phyloP scores from a whole-genome alignment of 1,284 basidiomycete species.

The Cutaneotrichosporon cutaneum region DNA sequence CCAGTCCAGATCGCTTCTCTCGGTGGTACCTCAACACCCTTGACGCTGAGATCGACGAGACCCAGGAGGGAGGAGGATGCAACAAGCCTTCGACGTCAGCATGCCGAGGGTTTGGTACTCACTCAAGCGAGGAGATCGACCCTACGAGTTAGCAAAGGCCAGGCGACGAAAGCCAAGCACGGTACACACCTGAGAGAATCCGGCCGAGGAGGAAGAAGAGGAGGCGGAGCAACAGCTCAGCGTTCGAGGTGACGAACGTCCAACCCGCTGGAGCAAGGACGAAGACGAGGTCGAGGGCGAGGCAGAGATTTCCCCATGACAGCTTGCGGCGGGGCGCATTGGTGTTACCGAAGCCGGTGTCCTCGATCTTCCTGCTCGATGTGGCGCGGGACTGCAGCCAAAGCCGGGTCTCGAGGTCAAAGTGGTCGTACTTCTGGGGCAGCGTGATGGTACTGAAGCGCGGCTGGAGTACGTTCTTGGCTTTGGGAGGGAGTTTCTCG shows the following conservation, averaged over 20 bases:
- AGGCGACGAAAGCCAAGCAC: neutral
- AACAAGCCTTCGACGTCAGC: neutral
- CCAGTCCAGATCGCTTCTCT: neutral
- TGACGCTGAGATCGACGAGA: slow-evolving; percentile 11
- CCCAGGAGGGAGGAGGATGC: neutral
- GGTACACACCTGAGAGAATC: neutral
- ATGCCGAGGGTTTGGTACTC: neutral
- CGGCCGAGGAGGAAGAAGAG: neutral
- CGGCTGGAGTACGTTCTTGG: neutral
- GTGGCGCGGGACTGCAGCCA: slow-evolving; percentile 9
- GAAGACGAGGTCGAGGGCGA: slow-evolving; percentile 10
- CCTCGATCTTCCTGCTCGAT: neutral
- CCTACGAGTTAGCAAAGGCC: neutral
- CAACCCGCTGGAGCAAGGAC: neutral
- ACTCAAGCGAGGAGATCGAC: neutral
- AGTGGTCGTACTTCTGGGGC: slow-evolving; percentile 59
- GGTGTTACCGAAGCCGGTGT: no score
- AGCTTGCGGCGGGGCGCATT: neutral
- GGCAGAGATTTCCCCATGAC: slow-evolving; percentile 2
- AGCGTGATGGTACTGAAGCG: slow-evolving; percentile 8
- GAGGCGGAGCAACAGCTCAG: neutral
- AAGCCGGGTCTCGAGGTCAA: slow-evolving; percentile 79
- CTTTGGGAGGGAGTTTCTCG: neutral
- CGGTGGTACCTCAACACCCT: neutral
- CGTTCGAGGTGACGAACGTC: neutral